These are phyloP conservation scores for Trichocomaceae sp. DNA, from an alignment of 2,329 filamentous ascomycete genomes.

Conservation along the genomic window DNA sequence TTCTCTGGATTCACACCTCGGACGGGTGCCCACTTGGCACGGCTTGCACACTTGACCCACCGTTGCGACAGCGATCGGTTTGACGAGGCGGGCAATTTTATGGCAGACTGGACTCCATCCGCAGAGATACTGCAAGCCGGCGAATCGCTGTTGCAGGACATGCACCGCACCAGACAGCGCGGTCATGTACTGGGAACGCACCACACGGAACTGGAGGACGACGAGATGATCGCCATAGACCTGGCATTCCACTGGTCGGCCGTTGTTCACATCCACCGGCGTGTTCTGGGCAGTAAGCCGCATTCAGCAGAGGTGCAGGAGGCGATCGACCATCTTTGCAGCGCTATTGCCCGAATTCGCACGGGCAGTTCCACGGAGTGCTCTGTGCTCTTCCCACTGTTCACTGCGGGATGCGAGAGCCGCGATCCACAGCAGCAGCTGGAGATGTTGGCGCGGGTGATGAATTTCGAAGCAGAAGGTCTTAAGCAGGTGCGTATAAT, in stretches of 20 bases:
- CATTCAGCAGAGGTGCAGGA: constrained; percentile 55
- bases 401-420: constrained; percentile 73
- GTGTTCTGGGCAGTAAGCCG: constrained; percentile 59
- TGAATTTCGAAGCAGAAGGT: constrained; percentile 63
- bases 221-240: constrained; percentile 60
- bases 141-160: constrained; percentile 52
- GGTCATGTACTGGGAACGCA: constrained; percentile 35
- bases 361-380: constrained; percentile 65
- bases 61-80: constrained; percentile 62
- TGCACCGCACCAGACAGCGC: constrained; percentile 50
- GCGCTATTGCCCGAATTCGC: constrained; percentile 56
- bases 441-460: constrained; percentile 60
- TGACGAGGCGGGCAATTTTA: constrained; percentile 46
- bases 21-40: constrained; percentile 63
- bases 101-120: constrained; percentile 53
- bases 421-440: constrained; percentile 49
- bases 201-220: constrained; percentile 32
- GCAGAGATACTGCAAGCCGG: constrained; percentile 52
- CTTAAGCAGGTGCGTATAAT: constrained; percentile 61
- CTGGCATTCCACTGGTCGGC: constrained; percentile 74
- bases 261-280: constrained; percentile 66
- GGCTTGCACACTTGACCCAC: constrained; percentile 64
- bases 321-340: constrained; percentile 58
- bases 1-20: constrained; percentile 71
- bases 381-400: constrained; percentile 72